A percentile compares a stretch with the other conserved stretches of the same genome.
These are phyloP conservation scores for Thalassiosira hispida DNA, from an alignment of 352 stramenopile species.

Conservation along the genomic window DNA sequence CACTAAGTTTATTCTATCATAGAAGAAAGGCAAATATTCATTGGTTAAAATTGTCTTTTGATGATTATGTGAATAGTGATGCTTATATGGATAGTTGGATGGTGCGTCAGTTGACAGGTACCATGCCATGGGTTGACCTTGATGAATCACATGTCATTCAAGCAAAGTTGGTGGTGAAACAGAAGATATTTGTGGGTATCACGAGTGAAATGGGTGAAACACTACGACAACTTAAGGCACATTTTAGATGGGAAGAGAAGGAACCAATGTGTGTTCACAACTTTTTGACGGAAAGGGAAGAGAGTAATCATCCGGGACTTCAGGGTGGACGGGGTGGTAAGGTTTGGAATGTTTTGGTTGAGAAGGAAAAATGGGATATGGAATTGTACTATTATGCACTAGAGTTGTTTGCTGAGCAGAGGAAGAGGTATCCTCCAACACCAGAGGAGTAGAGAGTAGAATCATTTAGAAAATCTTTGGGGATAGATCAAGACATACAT, in stretches of 20 bases:
- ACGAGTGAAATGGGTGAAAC: slow-evolving; percentile 45
- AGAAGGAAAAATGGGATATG: no score
- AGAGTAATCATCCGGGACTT: slow-evolving; percentile 25
- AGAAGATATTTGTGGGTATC: slow-evolving; percentile 50
- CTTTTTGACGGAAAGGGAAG: slow-evolving; percentile 29
- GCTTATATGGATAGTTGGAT: slow-evolving; percentile 60
- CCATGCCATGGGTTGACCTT: slow-evolving; percentile 45
- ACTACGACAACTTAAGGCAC: slow-evolving; percentile 30
- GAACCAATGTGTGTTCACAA: slow-evolving; percentile 32
- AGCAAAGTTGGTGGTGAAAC: slow-evolving; percentile 36
- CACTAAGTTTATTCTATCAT: slow-evolving; percentile 54
- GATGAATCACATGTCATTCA: slow-evolving; percentile 33
- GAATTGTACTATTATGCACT: no score
- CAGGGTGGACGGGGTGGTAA: slow-evolving; percentile 16
- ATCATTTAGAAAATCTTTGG: no score
- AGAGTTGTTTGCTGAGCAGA: no score
- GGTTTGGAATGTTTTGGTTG: not conserved
- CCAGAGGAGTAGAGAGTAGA: no score
- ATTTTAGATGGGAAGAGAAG: slow-evolving; percentile 46
- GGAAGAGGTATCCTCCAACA: no score
- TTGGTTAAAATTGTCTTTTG: slow-evolving; percentile 48
- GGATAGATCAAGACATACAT: no score
- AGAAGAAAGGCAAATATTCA: slow-evolving; percentile 46
- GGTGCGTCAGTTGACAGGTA: slow-evolving; percentile 51
- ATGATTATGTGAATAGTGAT: slow-evolving; percentile 38